phyloP scores from a whole-genome alignment of 108 stramenopile species.

The Fistulifera solaris region DNA sequence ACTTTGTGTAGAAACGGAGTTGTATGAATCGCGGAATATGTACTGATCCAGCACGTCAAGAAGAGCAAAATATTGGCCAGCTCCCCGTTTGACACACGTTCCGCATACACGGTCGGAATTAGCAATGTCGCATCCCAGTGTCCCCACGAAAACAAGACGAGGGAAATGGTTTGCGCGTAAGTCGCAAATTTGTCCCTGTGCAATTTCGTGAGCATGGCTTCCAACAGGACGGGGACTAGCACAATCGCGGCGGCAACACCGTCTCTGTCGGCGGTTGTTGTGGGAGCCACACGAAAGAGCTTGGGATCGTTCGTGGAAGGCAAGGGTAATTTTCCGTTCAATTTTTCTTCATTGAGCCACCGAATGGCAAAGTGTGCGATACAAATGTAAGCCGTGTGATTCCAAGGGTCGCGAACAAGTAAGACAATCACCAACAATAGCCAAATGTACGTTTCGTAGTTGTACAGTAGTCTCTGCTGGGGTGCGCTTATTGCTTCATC shows the following conservation, averaged over 20 bases:
- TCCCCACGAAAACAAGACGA: too few relatives aligned
- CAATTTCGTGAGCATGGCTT: background rate
- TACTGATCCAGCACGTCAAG: background rate
- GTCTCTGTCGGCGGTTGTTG: background rate
- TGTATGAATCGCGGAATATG: background rate
- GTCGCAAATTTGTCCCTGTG: background rate
- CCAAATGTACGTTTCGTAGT: slow-evolving; percentile 2
- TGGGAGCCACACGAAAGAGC: too few relatives aligned
- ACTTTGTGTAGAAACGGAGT: slow-evolving; percentile 1
- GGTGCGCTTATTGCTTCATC: too few relatives aligned
- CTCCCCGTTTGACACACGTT: background rate
- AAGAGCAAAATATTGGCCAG: background rate
- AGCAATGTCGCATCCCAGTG: too few relatives aligned
- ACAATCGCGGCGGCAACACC: background rate
- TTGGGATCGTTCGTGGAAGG: too few relatives aligned
- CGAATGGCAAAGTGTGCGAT: background rate
- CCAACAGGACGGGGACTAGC: background rate
- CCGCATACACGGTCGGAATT: slow-evolving; percentile 4
- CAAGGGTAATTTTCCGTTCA: background rate
- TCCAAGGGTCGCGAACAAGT: background rate
- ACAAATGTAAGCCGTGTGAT: background rate
- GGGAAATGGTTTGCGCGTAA: background rate
- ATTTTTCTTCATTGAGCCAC: background rate
- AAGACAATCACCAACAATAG: background rate
- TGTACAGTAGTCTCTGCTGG: too few relatives aligned